Base-by-base conservation (phyloP, 495 filamentous ascomycete species). In the Penicillium maclennaniae region DNA sequence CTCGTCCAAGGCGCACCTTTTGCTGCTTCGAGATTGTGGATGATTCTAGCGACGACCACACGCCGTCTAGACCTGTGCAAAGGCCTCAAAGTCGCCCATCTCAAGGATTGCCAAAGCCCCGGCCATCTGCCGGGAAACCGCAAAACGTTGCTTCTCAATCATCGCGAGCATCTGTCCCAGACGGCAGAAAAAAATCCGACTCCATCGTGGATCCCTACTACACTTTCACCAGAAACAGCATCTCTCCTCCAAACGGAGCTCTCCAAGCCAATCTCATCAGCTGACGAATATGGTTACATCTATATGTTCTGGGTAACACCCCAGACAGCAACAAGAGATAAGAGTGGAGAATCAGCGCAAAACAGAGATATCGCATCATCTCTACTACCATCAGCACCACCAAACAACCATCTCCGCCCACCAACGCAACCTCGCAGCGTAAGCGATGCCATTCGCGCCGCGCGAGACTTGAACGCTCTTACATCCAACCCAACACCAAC, bases 251-350 rank as follows among this genome's bases (percentile, higher is more conserved):
- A 89, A 38, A 73, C 80, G 27, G 92, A 96, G 65, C 75, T 97
- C 4, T 82, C 84, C 14, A 96, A 95, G 62, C 89, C 92, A 10
- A 79, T 95, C 54, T 89, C 88, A 4, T 70, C 69, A 6, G 70
- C 76, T 38, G 93, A 97, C 60, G 89, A 95, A 43, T 79, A 89
- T 41, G 93, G 93, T 36, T 98, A 91, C 65, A 97, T 97, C 58
- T 98, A 98, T 77, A 93, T 98, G 60, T 98, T 97, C 79, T 96
- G 91, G 91, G 75, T 96, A 5, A 83, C 79, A 0, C 81, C 81
- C 37, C 80, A 79, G 48, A 78, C 68, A n/a, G 55, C 60, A 1
- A 36, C 62, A 2, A 65, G 71, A 43, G 69, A 70, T 4, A 56
- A 31, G 34, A 31, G 16, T 15, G 42, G 43, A 25, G 17, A 43